Evolutionary conservation across 441 rosid genomes (phyloP).

Genomic region (Omphalea diandra): DNA sequence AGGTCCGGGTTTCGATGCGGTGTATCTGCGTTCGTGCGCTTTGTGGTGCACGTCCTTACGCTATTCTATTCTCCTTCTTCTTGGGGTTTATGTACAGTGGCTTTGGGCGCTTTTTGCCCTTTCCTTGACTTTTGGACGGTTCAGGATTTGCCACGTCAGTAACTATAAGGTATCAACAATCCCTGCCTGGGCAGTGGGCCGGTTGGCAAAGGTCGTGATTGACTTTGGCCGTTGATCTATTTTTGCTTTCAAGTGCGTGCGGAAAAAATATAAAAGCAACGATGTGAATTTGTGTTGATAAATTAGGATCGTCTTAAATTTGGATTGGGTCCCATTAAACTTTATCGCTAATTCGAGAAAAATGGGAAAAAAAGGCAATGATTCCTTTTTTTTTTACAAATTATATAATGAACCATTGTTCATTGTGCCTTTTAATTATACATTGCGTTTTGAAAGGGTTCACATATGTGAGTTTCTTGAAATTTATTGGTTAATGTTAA

Average conservation of each 20-base stretch:
- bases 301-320: background rate
- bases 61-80: background rate
- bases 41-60: conserved; percentile 33
- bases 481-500: no score
- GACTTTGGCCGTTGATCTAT: background rate
- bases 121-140: background rate
- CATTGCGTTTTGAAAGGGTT: no score
- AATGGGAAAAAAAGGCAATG: no score
- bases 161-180: background rate
- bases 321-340: background rate
- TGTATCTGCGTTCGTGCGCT: no score
- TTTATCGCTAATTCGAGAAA: no score
- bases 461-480: no score
- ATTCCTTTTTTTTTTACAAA: no score
- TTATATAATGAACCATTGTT: no score
- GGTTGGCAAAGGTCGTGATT: background rate
- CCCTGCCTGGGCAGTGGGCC: background rate
- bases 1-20: conserved; percentile 73
- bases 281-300: background rate
- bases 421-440: no score
- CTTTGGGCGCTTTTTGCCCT: background rate
- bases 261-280: background rate
- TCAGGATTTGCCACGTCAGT: conserved; percentile 16
- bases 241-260: background rate
- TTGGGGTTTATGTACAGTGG: background rate